phyloP scores from a whole-genome alignment of 2,329 filamentous ascomycete species.

The Epichloe aotearoae region DNA sequence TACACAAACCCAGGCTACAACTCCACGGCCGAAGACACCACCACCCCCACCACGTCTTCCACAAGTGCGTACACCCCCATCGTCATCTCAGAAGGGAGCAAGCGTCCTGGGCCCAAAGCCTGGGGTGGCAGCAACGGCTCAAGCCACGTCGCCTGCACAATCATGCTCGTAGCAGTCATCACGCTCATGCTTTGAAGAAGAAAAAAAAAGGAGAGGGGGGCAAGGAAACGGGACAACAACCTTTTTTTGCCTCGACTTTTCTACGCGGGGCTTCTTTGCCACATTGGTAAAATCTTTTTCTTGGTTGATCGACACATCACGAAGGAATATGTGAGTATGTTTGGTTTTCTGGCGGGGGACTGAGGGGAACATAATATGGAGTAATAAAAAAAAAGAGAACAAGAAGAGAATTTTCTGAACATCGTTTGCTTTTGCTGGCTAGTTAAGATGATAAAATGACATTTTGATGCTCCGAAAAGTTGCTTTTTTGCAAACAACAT shows the following conservation, averaged over 20 bases:
- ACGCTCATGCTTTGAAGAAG: slow-evolving; percentile 20
- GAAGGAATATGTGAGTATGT: not conserved
- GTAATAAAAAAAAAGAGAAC: too few species aligned
- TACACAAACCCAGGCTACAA: slow-evolving; percentile 17
- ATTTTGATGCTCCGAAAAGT: too few species aligned
- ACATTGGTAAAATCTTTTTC: not conserved
- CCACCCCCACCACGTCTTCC: slow-evolving; percentile 12
- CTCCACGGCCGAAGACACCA: slow-evolving; percentile 12
- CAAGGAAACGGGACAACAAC: not conserved
- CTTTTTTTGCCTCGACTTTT: too few species aligned
- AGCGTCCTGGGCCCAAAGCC: slow-evolving; percentile 18
- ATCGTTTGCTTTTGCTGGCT: not conserved
- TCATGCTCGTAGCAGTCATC: slow-evolving; percentile 23
- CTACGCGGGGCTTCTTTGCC: too few species aligned
- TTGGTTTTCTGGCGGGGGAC: not conserved
- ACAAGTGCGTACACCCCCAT: slow-evolving; percentile 12
- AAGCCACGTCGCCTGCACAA: slow-evolving; percentile 20
- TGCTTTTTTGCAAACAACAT: too few species aligned
- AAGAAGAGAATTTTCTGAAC: not conserved
- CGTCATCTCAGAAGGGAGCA: slow-evolving; percentile 19
- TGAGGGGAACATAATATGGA: not conserved
- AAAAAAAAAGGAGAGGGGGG: not conserved
- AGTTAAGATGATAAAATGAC: slow-evolving; percentile 1
- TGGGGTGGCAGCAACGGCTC: slow-evolving; percentile 17
- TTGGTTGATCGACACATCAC: not conserved